These are phyloP conservation scores for Fusarium denticulatum DNA, from an alignment of 2,329 filamentous ascomycete genomes.

Conservation along the genomic window DNA sequence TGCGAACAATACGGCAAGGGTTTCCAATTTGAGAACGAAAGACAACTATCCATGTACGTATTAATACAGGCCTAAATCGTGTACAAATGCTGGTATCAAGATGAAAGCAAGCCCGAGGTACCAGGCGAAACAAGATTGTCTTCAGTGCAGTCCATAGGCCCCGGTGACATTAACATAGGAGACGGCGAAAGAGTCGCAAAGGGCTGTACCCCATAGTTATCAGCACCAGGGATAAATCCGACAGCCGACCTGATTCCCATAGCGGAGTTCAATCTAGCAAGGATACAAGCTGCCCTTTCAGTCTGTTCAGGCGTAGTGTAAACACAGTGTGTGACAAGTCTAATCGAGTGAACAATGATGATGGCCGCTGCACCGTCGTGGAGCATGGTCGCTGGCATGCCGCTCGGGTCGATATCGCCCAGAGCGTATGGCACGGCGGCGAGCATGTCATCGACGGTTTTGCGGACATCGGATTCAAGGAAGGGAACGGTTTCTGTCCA, in stretches of 20 bases:
- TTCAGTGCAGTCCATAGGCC: neutral
- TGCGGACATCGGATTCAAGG: slow-evolving; percentile 38
- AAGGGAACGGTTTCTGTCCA: slow-evolving; percentile 31
- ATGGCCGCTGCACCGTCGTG: slow-evolving; percentile 48
- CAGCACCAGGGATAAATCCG: neutral
- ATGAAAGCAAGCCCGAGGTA: neutral
- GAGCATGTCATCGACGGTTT: slow-evolving; percentile 47
- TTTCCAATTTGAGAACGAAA: neutral
- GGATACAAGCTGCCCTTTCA: slow-evolving; percentile 31
- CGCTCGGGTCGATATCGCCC: slow-evolving; percentile 41
- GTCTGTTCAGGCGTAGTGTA: slow-evolving; percentile 41
- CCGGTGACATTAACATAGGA: neutral
- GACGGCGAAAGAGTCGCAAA: neutral
- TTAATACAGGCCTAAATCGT: neutral
- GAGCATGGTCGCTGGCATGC: slow-evolving; percentile 32
- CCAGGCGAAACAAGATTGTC: neutral
- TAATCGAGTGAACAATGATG: slow-evolving; percentile 46
- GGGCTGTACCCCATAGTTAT: neutral
- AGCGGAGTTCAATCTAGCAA: slow-evolving; percentile 41
- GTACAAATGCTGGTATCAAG: slow-evolving; percentile 1
- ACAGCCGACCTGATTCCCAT: slow-evolving; percentile 47
- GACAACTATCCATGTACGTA: neutral
- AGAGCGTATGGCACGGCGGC: slow-evolving; percentile 46
- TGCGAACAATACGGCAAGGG: neutral
- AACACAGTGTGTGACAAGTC: slow-evolving; percentile 45